A percentile compares a stretch with the other conserved stretches of the same genome.
phyloP scores from a whole-genome alignment of 345 rosid genomes.

The Aquilaria yunnanensis region DNA sequence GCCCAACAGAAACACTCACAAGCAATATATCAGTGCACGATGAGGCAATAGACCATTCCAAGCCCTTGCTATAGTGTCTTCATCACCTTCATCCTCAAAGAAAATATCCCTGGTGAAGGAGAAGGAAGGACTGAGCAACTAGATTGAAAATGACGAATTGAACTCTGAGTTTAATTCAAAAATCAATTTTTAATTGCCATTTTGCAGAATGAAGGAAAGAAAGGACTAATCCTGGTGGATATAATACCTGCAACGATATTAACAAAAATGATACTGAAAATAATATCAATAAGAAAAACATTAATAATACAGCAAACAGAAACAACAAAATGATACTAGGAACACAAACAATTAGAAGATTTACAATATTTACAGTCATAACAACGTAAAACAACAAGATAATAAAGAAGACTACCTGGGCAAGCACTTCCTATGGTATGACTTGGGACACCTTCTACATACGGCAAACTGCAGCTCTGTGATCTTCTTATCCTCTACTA shows the following conservation, averaged over 20 bases:
- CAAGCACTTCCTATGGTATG: slow-evolving; percentile 90
- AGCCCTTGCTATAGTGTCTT: slow-evolving; percentile 50
- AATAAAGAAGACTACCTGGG: slow-evolving; percentile 46
- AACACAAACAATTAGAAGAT: too few relatives aligned
- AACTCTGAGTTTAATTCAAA: too few relatives aligned
- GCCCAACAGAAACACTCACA: slow-evolving; percentile 40
- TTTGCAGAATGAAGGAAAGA: too few relatives aligned
- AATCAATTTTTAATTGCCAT: too few relatives aligned
- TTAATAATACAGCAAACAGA: too few relatives aligned
- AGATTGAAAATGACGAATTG: neutral
- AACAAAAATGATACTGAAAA: too few relatives aligned
- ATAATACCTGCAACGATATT: too few relatives aligned
- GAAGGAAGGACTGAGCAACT: slow-evolving; percentile 11
- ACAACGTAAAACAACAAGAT: neutral
- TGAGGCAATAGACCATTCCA: slow-evolving; percentile 72
- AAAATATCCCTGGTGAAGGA: slow-evolving; percentile 45
- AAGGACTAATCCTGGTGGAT: too few relatives aligned
- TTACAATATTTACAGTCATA: too few relatives aligned
- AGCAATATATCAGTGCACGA: slow-evolving; percentile 82
- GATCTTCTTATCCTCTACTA: slow-evolving; percentile 57
- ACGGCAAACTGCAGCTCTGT: slow-evolving; percentile 68
- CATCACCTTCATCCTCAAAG: slow-evolving; percentile 45
- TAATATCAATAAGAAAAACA: too few relatives aligned
- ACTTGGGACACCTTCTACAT: slow-evolving; percentile 88
- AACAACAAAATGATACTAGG: too few relatives aligned